Base-by-base conservation (phyloP, 257 asterid species). In the Solanum arcanum region DNA sequence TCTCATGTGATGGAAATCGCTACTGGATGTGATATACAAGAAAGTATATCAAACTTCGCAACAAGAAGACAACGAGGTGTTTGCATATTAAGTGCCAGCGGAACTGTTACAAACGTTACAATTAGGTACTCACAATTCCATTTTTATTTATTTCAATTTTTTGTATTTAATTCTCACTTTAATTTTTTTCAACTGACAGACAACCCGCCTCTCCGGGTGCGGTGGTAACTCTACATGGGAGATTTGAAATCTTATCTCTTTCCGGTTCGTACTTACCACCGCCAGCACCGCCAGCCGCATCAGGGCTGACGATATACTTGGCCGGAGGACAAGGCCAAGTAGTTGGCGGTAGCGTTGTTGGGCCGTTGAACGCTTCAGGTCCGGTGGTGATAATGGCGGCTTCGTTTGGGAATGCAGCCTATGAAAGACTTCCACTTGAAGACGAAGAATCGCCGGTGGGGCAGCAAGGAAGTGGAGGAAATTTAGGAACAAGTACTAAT, bases 301-400 rank as follows among this genome's bases (percentile, higher is more conserved):
- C 99, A 0, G 91, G 97, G 2, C 89, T 97, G 80, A 94, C 97
- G n/a, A 93, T 97, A 37, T 97, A 95, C 60, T 76, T 97, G 11
- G 94, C 98, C 15, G 97, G 98, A 10, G 98, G 96, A 15, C 99
- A 97, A 84, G 99, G 99, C 3, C 99, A 97, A 89, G 96, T 97
- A 1, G 93, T 97, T 84, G 99, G 99, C 1, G 99, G 99, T 1
- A 92, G 95, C 9, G 99, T 97, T 4, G 98, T 94, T 11, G 99
- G 99, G 1, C 98, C 95, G 23, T 86, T 97, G 4, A 20, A 93
- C 44, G 96, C 99, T 2, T 92, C 98, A 3, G 99, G 99, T 5
- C 98, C 98, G 27, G 98, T 97, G 9, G 97, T 95, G 49, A 93
- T 97, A 11, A 94, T 97, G 98, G 98, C 99, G 0, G 98, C 99